Conservation (phyloP, 2,329 filamentous ascomycete genomes). For the Colletotrichum abscissum region DNA sequence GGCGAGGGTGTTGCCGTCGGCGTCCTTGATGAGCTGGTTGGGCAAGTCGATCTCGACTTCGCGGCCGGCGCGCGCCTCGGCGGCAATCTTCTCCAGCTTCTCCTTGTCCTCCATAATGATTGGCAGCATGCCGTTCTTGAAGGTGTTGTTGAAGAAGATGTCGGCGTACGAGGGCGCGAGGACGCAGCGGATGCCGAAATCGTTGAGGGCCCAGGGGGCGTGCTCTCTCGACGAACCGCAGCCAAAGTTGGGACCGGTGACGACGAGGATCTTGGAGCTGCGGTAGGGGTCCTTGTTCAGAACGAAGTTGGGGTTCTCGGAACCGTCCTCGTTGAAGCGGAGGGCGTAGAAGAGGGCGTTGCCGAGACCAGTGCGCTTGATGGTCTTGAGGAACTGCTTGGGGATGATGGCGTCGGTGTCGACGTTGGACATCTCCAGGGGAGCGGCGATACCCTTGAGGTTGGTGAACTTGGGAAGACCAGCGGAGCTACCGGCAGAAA, state of each 20-base stretch:
- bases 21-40: slow-evolving; percentile 84
- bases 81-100: slow-evolving; percentile 76
- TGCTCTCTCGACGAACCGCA: slow-evolving; percentile 94
- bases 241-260: slow-evolving; percentile 93
- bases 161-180: slow-evolving; percentile 89
- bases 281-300: slow-evolving; percentile 93
- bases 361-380: slow-evolving; percentile 95
- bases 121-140: slow-evolving; percentile 99
- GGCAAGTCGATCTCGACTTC: slow-evolving; percentile 92
- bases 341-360: slow-evolving; percentile 87
- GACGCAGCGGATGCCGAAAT: slow-evolving; percentile 95
- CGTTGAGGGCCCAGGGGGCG: slow-evolving; percentile 95
- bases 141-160: slow-evolving; percentile 99
- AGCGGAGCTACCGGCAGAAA: slow-evolving; percentile 45
- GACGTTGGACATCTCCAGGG: slow-evolving; percentile 88
- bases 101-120: slow-evolving; percentile 77
- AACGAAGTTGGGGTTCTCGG: slow-evolving; percentile 83
- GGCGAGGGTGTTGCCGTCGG: slow-evolving; percentile 78
- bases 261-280: slow-evolving; percentile 86
- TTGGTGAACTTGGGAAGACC: slow-evolving; percentile 87
- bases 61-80: slow-evolving; percentile 80
- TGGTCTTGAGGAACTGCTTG: slow-evolving; percentile 99
- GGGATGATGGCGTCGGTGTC: slow-evolving; percentile 99
- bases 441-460: slow-evolving; percentile 88
- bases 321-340: slow-evolving; percentile 79